Evolutionary conservation across 345 rosid species (phyloP), one percentile per base, ranked within the genome.

Genomic region (Gossypioides kirkii): DNA sequence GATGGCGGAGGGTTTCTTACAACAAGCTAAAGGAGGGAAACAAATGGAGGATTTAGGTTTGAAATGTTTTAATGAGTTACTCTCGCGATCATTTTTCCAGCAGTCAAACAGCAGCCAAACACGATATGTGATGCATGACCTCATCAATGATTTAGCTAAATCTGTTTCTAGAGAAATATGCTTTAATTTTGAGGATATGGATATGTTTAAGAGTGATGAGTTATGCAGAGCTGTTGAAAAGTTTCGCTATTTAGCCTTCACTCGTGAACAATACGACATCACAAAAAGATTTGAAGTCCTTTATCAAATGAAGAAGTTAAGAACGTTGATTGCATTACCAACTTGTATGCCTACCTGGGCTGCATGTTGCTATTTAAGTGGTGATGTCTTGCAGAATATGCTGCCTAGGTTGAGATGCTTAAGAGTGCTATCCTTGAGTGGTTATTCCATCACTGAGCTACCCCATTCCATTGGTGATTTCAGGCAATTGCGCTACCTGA

Each of bases 1-100:
- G 84, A 78, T 69, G 77, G 82, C 84, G 23, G 77, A 81, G 64
- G 82, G 79, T 10, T 73, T 72, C 32, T 12, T 81, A 1, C 45
- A 60, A 41, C 55, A 72, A 10, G 38, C 12, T 10, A 18, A 41
- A 18, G 36, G 62, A 52, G 14, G 43, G 11, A 41, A 0, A 20
- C 36, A 41, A 54, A 70, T 70, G 62, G 61, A 32, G 47, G 50
- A 32, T 1, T 18, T 54, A 13, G 73, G 73, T 54, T 38, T 8
- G 22, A 16, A 32, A 12, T 54, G 56, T 70, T 70, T 70, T 14
- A 18, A 54, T 8, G 61, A 52, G 46, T 54, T 70, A 36, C 16
- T 41, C 0, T 59, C 55, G 5, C 49, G 52, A 16, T 71, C 55
- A 4, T 23, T 71, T 43, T 59, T 71, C 64, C 74, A 71, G 8